phyloP scores from a whole-genome alignment of 352 stramenopile genomes.

The Phytophthora tubulina region DNA sequence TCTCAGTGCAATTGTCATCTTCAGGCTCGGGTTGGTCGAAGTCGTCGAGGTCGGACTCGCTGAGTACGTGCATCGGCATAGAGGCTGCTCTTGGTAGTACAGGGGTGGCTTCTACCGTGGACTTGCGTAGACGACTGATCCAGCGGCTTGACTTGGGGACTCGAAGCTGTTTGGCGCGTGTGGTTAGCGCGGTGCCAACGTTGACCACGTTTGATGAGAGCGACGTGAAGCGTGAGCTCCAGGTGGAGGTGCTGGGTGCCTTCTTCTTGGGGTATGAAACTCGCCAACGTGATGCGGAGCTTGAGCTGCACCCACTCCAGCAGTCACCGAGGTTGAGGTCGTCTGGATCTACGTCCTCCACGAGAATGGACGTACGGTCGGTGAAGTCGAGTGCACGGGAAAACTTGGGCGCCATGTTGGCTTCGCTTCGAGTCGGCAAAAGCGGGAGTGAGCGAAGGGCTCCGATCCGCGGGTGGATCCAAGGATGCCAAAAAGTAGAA shows the following conservation, averaged over 20 bases:
- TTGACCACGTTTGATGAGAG: slow-evolving; percentile 26
- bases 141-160: slow-evolving; percentile 11
- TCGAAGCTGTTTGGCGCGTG: slow-evolving; percentile 25
- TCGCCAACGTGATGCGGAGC: slow-evolving; percentile 7
- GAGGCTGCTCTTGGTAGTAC: slow-evolving; percentile 14
- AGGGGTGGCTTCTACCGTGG: slow-evolving; percentile 2
- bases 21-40: slow-evolving; percentile 17
- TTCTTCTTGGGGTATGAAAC: slow-evolving; percentile 23
- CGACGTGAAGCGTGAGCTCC: slow-evolving; percentile 23
- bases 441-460: slow-evolving; percentile 16
- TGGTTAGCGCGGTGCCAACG: slow-evolving; percentile 14
- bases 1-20: slow-evolving; percentile 20
- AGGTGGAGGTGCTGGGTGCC: background rate
- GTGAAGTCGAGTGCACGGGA: background rate
- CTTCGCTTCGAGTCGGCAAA: slow-evolving; percentile 12
- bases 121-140: slow-evolving; percentile 9
- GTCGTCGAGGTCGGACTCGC: slow-evolving; percentile 23
- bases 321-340: slow-evolving; percentile 15
- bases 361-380: slow-evolving; percentile 30
- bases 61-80: slow-evolving; percentile 18
- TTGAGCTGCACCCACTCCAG: slow-evolving; percentile 9
- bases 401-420: slow-evolving; percentile 20
- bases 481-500: slow-evolving; percentile 27
- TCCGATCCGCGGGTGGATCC: slow-evolving; percentile 6
- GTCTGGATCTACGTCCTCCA: slow-evolving; percentile 22